Evolutionary conservation across 2,329 filamentous ascomycete genomes (phyloP).

Genomic region (Sporothrix dimorphospora): DNA sequence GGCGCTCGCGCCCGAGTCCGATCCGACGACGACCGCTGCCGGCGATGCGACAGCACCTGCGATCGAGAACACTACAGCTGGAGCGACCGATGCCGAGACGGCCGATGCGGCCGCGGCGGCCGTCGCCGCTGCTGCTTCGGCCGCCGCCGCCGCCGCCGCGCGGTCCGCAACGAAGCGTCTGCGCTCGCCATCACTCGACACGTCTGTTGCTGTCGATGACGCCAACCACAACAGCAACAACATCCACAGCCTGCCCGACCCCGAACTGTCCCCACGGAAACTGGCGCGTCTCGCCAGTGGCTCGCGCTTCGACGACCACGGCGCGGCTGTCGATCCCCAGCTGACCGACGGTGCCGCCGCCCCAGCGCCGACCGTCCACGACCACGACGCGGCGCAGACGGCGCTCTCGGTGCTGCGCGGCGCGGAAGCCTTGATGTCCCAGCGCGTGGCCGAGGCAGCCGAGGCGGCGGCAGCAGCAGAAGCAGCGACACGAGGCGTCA

Average conservation of each 20-base stretch:
- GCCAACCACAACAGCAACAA: constrained; percentile 25
- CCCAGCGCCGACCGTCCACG: not conserved
- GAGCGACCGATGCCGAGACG: constrained; percentile 36
- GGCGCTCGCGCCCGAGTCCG: constrained; percentile 36
- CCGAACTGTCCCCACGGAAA: constrained; percentile 57
- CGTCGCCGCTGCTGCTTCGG: constrained; percentile 37
- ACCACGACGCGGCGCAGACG: constrained; percentile 58
- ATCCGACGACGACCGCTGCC: constrained; percentile 31
- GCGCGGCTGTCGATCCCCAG: not conserved
- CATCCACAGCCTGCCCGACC: constrained; percentile 36
- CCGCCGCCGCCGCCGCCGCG: constrained; percentile 38
- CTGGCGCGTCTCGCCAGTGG: constrained; percentile 52
- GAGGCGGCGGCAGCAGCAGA: constrained; percentile 44
- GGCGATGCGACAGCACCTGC: not conserved
- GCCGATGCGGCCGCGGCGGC: constrained; percentile 37
- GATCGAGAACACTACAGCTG: constrained; percentile 19
- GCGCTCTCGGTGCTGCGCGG: constrained; percentile 44
- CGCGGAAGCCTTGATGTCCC: constrained; percentile 31
- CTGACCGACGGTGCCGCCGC: not conserved
- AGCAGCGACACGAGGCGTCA: not conserved
- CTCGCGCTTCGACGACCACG: constrained; percentile 31
- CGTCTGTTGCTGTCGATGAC: constrained; percentile 38
- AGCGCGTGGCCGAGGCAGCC: constrained; percentile 35
- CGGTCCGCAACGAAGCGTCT: constrained; percentile 39
- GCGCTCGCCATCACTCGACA: constrained; percentile 46